Evolutionary conservation across 352 stramenopile species (phyloP).

Genomic region (Phytophthora citricola): DNA sequence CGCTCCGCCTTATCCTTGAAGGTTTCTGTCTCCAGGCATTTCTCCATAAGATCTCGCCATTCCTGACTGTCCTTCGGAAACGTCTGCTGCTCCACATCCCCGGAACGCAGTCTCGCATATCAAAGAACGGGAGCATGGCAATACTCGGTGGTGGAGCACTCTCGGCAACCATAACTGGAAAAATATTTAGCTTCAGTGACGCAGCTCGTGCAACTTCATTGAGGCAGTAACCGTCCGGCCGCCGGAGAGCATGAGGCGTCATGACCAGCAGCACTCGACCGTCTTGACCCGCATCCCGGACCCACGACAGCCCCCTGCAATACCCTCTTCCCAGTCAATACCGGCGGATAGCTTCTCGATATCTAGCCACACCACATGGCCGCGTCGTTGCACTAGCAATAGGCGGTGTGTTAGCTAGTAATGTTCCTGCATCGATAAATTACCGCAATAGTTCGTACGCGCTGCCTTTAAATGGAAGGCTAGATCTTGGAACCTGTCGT

Average conservation of each 20-base stretch:
- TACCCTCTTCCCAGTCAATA: slow-evolving; percentile 82
- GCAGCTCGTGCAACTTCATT: slow-evolving; percentile 79
- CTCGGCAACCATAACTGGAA: slow-evolving; percentile 71
- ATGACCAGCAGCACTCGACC: slow-evolving; percentile 80
- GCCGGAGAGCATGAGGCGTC: slow-evolving; percentile 76
- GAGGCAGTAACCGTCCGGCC: slow-evolving; percentile 79
- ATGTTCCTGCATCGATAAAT: not conserved
- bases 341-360: slow-evolving; percentile 71
- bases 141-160: slow-evolving; percentile 74
- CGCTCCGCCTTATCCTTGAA: slow-evolving; percentile 62
- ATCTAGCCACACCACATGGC: slow-evolving; percentile 77
- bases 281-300: slow-evolving; percentile 73
- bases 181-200: slow-evolving; percentile 68
- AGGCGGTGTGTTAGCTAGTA: too few relatives aligned
- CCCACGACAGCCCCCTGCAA: slow-evolving; percentile 69
- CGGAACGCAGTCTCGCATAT: slow-evolving; percentile 75
- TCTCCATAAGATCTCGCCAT: slow-evolving; percentile 55
- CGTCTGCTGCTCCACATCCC: slow-evolving; percentile 22
- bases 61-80: slow-evolving; percentile 42
- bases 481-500: slow-evolving; percentile 76
- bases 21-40: slow-evolving; percentile 35
- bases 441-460: slow-evolving; percentile 36
- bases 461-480: slow-evolving; percentile 74
- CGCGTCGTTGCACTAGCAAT: slow-evolving; percentile 60
- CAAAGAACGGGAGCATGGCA: slow-evolving; percentile 77